Evolutionary conservation across 495 filamentous ascomycete genomes (phyloP).

Genomic region (Penicillium daleae): DNA sequence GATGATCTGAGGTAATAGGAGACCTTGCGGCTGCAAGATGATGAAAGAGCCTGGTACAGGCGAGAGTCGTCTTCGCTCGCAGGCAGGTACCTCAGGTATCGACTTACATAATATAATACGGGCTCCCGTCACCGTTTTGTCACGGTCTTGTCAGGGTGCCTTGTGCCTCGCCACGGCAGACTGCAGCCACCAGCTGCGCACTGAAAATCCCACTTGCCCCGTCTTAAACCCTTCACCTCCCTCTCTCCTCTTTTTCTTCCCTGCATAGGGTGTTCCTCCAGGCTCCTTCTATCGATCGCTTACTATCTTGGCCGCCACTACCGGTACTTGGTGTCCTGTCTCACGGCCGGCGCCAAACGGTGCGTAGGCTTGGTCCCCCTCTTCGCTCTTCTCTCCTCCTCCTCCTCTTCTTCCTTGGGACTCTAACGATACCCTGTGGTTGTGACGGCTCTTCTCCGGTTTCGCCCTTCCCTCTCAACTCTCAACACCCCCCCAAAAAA

Average conservation of each 20-base stretch:
- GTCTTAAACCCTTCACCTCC: constrained; percentile 33
- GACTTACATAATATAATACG: constrained; percentile 5
- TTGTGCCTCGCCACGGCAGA: constrained; percentile 21
- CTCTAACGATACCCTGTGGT: too few relatives aligned
- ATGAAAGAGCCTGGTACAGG: too few relatives aligned
- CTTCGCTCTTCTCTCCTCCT: constrained; percentile 29
- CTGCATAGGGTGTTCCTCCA: constrained; percentile 35
- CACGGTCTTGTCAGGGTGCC: constrained; percentile 9
- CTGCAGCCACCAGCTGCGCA: constrained; percentile 25
- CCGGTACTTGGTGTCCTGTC: constrained; percentile 60
- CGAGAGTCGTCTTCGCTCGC: too few relatives aligned
- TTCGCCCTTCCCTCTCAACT: constrained; percentile 7
- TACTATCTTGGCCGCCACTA: constrained; percentile 57
- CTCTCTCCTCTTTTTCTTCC: constrained; percentile 19
- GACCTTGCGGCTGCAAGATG: neutral
- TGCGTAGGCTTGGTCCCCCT: constrained; percentile 57
- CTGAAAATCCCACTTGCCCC: constrained; percentile 34
- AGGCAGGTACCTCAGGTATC: too few relatives aligned
- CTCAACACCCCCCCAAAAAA: too few relatives aligned
- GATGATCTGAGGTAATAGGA: neutral
- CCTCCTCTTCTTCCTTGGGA: constrained; percentile 8
- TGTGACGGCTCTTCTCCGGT: constrained; percentile 18
- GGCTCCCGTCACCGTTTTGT: neutral
- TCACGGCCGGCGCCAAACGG: constrained; percentile 60
- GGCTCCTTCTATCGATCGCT: constrained; percentile 44